Percentiles rank a stretch among this genome's conserved stretches.
Conservation (phyloP, 108 stramenopile species). For the Aurantiochytrium sp. region DNA sequence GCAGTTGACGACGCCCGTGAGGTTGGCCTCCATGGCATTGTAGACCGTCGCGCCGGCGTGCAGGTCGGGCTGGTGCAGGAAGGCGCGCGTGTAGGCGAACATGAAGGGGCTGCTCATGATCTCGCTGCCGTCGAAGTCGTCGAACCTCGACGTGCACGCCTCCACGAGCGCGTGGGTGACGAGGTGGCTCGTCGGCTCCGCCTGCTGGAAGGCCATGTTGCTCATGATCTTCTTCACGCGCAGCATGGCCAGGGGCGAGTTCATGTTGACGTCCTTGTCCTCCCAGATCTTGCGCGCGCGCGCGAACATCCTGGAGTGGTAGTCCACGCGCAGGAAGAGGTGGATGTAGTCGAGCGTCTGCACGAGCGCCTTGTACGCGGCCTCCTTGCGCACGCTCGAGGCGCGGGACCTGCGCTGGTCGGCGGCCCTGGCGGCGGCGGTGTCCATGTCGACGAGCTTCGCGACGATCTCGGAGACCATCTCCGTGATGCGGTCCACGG, state of each 20-base stretch:
- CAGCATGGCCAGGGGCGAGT: not conserved
- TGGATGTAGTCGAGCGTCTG: not conserved
- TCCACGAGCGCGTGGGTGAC: not conserved
- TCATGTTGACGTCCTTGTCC: not conserved
- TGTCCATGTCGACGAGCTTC: constrained; percentile 5
- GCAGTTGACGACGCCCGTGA: not conserved
- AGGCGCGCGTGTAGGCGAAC: not conserved
- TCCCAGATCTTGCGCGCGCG: not conserved
- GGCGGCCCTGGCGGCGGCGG: not conserved
- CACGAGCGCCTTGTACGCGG: not conserved
- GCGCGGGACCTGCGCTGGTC: not conserved
- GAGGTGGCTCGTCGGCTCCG: not conserved
- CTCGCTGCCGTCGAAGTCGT: no score
- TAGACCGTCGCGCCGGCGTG: not conserved
- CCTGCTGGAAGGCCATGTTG: not conserved
- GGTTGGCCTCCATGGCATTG: not conserved
- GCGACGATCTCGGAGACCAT: not conserved
- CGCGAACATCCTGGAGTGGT: not conserved
- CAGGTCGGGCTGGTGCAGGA: not conserved
- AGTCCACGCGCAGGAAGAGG: not conserved
- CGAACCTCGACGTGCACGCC: not conserved
- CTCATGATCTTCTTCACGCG: not conserved
- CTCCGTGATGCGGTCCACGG: not conserved
- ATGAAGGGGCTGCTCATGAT: not conserved
- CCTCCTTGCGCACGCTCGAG: not conserved